phyloP scores from a whole-genome alignment of 2,329 filamentous ascomycete species.

The Dactylellina parvicollis region DNA sequence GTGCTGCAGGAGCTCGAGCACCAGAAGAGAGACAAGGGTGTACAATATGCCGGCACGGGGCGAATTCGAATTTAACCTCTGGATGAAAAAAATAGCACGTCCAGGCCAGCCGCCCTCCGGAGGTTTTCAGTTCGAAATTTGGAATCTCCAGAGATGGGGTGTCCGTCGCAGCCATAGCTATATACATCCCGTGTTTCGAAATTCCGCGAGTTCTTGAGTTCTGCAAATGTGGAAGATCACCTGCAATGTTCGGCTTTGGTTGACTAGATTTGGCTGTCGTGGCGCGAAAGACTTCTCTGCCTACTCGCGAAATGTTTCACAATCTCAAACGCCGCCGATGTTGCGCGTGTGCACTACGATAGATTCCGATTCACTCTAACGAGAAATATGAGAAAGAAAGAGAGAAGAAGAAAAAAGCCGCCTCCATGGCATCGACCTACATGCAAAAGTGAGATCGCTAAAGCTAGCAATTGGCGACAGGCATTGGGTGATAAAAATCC shows the following conservation, averaged over 20 bases:
- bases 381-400: background rate
- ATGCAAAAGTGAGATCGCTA: slow-evolving; percentile 20
- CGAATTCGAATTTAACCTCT: slow-evolving; percentile 42
- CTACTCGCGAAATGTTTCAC: slow-evolving; percentile 14
- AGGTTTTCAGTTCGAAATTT: slow-evolving; percentile 1
- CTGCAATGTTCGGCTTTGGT: slow-evolving; percentile 8
- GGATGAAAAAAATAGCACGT: slow-evolving; percentile 3
- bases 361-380: background rate
- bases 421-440: no score
- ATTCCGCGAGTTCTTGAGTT: background rate
- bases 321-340: slow-evolving; percentile 25
- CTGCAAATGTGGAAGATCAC: background rate
- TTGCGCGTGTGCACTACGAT: background rate
- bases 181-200: no score
- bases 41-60: slow-evolving; percentile 43
- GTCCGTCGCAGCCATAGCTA: no score
- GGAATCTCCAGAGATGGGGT: background rate
- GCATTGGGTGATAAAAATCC: slow-evolving; percentile 34
- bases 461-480: slow-evolving; percentile 25
- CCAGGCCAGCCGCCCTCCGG: slow-evolving; percentile 5
- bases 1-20: slow-evolving; percentile 38
- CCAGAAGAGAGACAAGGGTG: slow-evolving; percentile 32
- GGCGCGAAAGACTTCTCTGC: slow-evolving; percentile 18
- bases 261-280: slow-evolving; percentile 31
- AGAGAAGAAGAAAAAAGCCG: slow-evolving; percentile 10